Evolutionary conservation across 169 alveolate species (phyloP), one percentile per base, ranked within the genome.

Genomic region (Toxoplasma gondii): DNA sequence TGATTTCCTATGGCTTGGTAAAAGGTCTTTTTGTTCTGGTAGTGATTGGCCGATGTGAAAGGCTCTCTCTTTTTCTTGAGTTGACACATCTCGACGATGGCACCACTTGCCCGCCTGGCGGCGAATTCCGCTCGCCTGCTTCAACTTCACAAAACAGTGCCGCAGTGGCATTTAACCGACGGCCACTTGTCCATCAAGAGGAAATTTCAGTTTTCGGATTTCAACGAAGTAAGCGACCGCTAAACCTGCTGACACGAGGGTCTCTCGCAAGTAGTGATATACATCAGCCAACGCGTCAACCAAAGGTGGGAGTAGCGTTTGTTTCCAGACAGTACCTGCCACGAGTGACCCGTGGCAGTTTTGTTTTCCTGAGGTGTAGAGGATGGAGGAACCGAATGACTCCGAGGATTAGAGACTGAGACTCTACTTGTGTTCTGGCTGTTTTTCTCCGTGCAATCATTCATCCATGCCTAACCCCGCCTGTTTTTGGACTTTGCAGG

Each of bases 121-220:
- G 45, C 39, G 45, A 78, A 38, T 38, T 78, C 86, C 9, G 10
- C 90, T 22, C 53, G 54, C 38, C 41, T 82, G 27, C 67, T 36
- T 41, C 90, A 43, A 36, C 67, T 43, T 7, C 90, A 41, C 53
- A 82, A 82, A 24, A 36, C 58, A 24, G 90, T 91, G n/a, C 94
- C 94, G 31, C 94, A 49, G 16, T 91, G 94, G 94, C 78, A 69
- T 10, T 29, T 91, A 39, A 67, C 53, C 44, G 70, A 91, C 43
- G 94, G 58, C n/a, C 31, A 81, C 87, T 7, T 19, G 49, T 88
- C 80, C 0, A 93, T 94, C 78, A 84, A 86, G 45, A 54, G 96
- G 27, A 44, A 36, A n/a, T 95, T 95, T 34, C 53, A 17, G 10
- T 95, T 95, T 64, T 82, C 81, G 36, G 97, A 95, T 88, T 95